Conservation (phyloP, 768 basidiomycete genomes). For the Kwoniella sp. region DNA sequence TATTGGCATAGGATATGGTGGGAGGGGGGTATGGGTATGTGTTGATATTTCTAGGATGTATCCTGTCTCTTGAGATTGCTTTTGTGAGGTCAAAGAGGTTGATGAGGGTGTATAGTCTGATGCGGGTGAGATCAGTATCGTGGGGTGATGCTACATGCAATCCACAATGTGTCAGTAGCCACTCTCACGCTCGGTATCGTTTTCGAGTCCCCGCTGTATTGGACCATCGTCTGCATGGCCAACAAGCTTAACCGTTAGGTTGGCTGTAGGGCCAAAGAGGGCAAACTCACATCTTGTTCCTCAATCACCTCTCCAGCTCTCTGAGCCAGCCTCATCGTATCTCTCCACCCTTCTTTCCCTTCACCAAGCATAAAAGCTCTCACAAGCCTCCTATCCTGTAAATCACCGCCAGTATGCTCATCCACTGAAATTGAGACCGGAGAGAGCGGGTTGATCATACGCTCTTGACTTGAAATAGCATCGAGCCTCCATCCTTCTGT, state of each 20-base stretch:
- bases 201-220: too few species aligned
- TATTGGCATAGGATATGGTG: constrained; percentile 10
- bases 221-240: too few species aligned
- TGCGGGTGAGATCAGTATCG: constrained; percentile 34
- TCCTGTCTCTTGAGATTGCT: neutral
- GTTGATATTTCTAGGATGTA: constrained; percentile 41
- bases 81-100: neutral
- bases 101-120: constrained; percentile 27
- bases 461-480: constrained; percentile 7
- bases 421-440: neutral
- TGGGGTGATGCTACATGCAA: constrained; percentile 48
- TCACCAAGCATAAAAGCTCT: constrained; percentile 29
- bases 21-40: constrained; percentile 46
- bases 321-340: constrained; percentile 14
- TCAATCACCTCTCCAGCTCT: constrained; percentile 20
- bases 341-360: constrained; percentile 35
- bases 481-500: constrained; percentile 43
- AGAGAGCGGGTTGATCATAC: neutral
- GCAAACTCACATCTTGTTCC: constrained; percentile 43
- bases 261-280: too few species aligned
- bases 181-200: too few species aligned
- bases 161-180: too few species aligned
- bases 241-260: neutral
- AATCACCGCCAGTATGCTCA: constrained; percentile 17
- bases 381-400: constrained; percentile 37